Conservation (phyloP, 2,329 filamentous ascomycete genomes). For the Pseudogymnoascus sp. region DNA sequence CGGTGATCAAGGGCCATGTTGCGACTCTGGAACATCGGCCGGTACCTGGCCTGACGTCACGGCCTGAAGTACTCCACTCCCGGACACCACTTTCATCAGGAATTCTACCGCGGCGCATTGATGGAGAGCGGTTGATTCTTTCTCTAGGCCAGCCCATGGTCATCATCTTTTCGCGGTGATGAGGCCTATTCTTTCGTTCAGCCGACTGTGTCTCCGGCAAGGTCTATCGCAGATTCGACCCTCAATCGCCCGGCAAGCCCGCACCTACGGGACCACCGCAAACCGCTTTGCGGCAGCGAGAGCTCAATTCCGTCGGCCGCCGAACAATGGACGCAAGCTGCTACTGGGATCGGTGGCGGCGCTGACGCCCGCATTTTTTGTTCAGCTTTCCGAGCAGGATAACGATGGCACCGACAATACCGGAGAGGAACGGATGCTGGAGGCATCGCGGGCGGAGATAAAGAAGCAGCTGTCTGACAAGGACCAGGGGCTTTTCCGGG, state of each 20-base stretch:
- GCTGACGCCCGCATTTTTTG: constrained; percentile 48
- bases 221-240: background rate
- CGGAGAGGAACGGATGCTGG: constrained; percentile 77
- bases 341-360: constrained; percentile 19
- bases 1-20: background rate
- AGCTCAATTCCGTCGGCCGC: constrained; percentile 20
- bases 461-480: constrained; percentile 57
- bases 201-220: background rate
- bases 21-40: background rate
- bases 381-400: constrained; percentile 48
- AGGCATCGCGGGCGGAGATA: constrained; percentile 71
- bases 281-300: background rate
- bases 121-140: background rate
- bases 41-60: constrained; percentile 5
- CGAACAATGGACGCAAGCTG: constrained; percentile 9
- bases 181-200: constrained; percentile 2
- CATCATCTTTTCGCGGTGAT: background rate
- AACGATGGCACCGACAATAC: constrained; percentile 53
- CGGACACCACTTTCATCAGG: background rate
- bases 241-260: background rate
- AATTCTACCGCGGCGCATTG: background rate
- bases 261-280: constrained; percentile 13
- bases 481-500: constrained; percentile 48
- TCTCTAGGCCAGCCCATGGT: background rate
- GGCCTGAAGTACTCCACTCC: constrained; percentile 1